Conservation (phyloP, 208 protist species). For the Leishmania braziliensis region DNA sequence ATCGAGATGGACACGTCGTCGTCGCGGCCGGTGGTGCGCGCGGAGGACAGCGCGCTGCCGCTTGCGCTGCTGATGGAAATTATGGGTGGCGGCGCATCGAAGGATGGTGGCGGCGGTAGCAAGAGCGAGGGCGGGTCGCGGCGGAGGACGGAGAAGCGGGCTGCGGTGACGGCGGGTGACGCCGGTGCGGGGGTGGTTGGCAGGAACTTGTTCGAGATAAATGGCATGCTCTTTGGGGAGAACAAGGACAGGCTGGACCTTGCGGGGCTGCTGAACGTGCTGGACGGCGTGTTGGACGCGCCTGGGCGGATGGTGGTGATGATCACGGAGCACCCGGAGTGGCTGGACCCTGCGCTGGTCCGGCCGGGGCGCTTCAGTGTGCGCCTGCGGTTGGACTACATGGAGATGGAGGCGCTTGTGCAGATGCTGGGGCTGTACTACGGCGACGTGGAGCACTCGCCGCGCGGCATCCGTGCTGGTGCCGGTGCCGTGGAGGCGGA, state of each 20-base stretch:
- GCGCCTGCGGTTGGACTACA: conserved; percentile 74
- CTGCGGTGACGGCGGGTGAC: neutral
- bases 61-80: conserved; percentile 24
- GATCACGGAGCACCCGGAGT: conserved; percentile 87
- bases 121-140: neutral
- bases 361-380: conserved; percentile 85
- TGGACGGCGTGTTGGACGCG: conserved; percentile 90
- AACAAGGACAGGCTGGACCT: conserved; percentile 74
- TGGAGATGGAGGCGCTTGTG: conserved; percentile 49
- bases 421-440: conserved; percentile 85
- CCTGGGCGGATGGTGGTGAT: conserved; percentile 88
- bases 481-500: neutral
- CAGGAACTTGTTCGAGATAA: conserved; percentile 15
- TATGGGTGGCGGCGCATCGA: conserved; percentile 8
- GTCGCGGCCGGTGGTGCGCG: conserved; percentile 15
- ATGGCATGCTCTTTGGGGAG: conserved; percentile 20
- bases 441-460: conserved; percentile 39
- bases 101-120: neutral
- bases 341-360: conserved; percentile 87
- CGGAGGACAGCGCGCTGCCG: conserved; percentile 21
- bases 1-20: conserved; percentile 30
- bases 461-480: neutral
- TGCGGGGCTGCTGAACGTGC: conserved; percentile 87
- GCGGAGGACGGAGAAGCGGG: neutral
- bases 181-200: conserved; percentile 2